Evolutionary conservation across 1,284 basidiomycete species (phyloP), one percentile per base, ranked within the genome.

Genomic region (Boletellus dicymbophilus): DNA sequence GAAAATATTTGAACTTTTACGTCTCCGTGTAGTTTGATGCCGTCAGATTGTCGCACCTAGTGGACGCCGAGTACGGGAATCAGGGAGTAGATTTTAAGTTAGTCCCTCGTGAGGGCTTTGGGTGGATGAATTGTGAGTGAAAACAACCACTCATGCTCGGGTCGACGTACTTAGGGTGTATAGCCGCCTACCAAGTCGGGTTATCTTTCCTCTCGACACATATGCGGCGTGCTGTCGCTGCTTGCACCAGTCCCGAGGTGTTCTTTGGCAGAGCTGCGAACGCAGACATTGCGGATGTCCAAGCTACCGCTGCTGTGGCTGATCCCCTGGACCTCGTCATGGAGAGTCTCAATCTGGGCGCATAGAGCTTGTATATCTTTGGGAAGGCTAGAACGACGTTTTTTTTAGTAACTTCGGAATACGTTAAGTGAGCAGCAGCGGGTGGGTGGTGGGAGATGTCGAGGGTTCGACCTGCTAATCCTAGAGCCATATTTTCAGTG

Each of bases 1-100:
- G 5, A n/a, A 26, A 23, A 11, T 3, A n/a, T 37, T 36, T 44
- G 63, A 4, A 60, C 38, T 13, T 20, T 36, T 37, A 28, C 21
- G 37, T 52, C n/a, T 37, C 30, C 9, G 34, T 51, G 3, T 57
- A 90, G 86, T 98, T 98, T 67, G 95, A 99, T 63, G 96, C 95
- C 1, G 96, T 98, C 59, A 91, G 88, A 67, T 79, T 96, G 20
- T 95, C 92, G 4, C 95, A 98, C 72, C 79, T 98, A 52, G 95
- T 99, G 6, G 95, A 96, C 64, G 96, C 96, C 38, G 96, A 99
- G 74, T 98, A 98, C 68, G 97, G 96, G 13, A 99, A 98, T 72
- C 96, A 99, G 71, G 96, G 96, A 47, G 80, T 95, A 60, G 95
- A 98, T 74, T 98, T 98, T 76, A 93, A 94, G 77, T 89, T 93